Evolutionary conservation across 495 filamentous ascomycete genomes (phyloP).

Genomic region (Trichoderma reesei): DNA sequence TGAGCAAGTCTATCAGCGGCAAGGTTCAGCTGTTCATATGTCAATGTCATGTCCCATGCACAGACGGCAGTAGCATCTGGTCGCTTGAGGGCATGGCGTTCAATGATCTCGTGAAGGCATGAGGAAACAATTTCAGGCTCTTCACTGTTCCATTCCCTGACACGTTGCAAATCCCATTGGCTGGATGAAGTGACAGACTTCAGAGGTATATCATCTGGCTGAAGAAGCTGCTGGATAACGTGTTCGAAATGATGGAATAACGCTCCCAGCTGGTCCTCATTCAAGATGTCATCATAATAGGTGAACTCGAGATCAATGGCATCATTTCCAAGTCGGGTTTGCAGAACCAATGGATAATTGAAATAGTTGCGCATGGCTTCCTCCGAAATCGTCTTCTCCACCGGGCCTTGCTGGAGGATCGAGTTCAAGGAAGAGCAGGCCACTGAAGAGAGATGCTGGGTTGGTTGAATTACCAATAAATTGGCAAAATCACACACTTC

Average conservation of each 20-base stretch:
- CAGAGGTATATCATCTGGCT: neutral
- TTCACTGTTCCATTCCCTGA: neutral
- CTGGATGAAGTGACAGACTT: neutral
- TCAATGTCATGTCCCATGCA: conserved; percentile 47
- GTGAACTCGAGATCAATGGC: neutral
- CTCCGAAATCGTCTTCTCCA: neutral
- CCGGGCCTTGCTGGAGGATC: conserved; percentile 6
- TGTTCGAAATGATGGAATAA: conserved; percentile 16
- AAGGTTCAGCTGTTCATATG: conserved; percentile 39
- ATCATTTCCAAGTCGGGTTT: neutral
- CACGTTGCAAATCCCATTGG: neutral
- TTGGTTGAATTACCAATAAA: conserved; percentile 4
- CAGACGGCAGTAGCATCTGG: conserved; percentile 18
- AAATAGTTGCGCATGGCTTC: conserved; percentile 4
- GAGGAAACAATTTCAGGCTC: neutral
- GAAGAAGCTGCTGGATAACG: conserved; percentile 7
- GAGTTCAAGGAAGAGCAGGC: neutral
- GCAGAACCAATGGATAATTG: conserved; percentile 4
- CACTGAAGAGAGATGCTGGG: neutral
- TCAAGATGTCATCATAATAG: conserved; percentile 15
- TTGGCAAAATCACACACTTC: conserved; percentile 5
- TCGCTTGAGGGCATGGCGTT: conserved; percentile 14
- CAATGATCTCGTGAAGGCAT: conserved; percentile 12
- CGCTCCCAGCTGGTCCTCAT: conserved; percentile 12
- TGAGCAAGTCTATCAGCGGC: conserved; percentile 34